A percentile compares a stretch with the other conserved stretches of the same genome.
phyloP scores from a whole-genome alignment of 176 grass and related monocot genomes.

The Panicum miliaceum region DNA sequence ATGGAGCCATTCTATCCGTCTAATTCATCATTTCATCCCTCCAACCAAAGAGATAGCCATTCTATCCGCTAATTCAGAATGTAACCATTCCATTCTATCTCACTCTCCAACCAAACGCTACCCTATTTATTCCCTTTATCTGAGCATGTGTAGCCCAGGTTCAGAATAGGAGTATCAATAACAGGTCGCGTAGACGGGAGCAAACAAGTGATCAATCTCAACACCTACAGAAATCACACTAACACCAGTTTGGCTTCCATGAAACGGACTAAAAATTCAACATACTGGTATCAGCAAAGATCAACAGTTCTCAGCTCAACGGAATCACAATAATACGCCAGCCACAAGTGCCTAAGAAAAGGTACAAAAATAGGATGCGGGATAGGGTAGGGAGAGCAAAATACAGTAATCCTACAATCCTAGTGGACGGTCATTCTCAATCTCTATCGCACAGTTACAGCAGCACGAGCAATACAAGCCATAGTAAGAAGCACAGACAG shows the following conservation, averaged over 20 bases:
- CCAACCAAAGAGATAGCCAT: too few relatives aligned
- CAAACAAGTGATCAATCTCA: not conserved
- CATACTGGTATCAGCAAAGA: not conserved
- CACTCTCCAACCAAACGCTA: too few relatives aligned
- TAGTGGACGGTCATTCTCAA: not conserved
- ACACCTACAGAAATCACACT: not conserved
- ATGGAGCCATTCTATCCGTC: too few relatives aligned
- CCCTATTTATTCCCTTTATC: too few relatives aligned
- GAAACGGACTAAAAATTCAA: not conserved
- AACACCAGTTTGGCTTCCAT: not conserved
- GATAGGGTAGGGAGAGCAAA: not conserved
- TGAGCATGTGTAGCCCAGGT: too few relatives aligned
- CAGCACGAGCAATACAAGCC: slow-evolving; percentile 11
- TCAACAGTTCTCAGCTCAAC: not conserved
- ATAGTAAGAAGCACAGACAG: slow-evolving; percentile 1
- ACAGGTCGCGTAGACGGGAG: not conserved
- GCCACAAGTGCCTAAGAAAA: not conserved
- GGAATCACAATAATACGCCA: not conserved
- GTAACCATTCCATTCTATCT: too few relatives aligned
- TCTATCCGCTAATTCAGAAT: too few relatives aligned
- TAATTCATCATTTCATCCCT: too few relatives aligned
- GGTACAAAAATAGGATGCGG: slow-evolving; percentile 34
- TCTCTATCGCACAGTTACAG: slow-evolving; percentile 39
- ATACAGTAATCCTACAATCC: slow-evolving; percentile 25
- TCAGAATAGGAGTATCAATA: too few relatives aligned